Evolutionary conservation across 805 yeast species (phyloP), one percentile per base, ranked within the genome.

Genomic region (Nakazawaea wickerhamii): DNA sequence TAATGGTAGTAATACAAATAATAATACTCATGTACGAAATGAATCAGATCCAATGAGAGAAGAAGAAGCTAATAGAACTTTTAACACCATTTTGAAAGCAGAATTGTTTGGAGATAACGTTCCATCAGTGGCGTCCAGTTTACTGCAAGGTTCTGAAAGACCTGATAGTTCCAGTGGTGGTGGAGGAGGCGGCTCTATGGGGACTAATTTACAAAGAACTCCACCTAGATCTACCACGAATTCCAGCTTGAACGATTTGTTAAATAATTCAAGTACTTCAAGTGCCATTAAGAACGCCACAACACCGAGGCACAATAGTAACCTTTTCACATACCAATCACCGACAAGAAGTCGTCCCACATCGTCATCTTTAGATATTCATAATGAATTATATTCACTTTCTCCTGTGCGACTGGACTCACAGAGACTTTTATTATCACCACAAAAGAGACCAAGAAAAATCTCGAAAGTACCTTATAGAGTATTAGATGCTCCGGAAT

Each of bases 401-500:
- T 83, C 95, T 1, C 95, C 96, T 0, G 95, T 91, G 27, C 73
- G 98, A 40, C 84, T 84, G 45, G 98, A 90, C 50, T 79, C 91
- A 2, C 95, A 90, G 53, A 74, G 77, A 52, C 62, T 90, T 20
- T 67, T 93, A 34, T 63, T 90, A 39, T 81, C 91, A 2, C 97
- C 97, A 0, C 81, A 84, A 44, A 87, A 82, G 61, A 83, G 79
- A 54, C 77, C 84, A 1, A 66, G 99, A 35, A 73, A 76, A 23
- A 85, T 93, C 17, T 71, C 93, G 3, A 86, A 84, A 55, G 86
- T 89, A 1, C 98, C 99, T 0, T 89, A 84, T 55, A 72, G 96
- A 43, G 97, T 91, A 4, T 71, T 91, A 34, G 99, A 91, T 64
- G 99, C 99, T 0, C 99, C 98, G 0, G 95, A 88, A 37, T 67